phyloP scores from a whole-genome alignment of 257 asterid species.

The Ocimum tenuiflorum region DNA sequence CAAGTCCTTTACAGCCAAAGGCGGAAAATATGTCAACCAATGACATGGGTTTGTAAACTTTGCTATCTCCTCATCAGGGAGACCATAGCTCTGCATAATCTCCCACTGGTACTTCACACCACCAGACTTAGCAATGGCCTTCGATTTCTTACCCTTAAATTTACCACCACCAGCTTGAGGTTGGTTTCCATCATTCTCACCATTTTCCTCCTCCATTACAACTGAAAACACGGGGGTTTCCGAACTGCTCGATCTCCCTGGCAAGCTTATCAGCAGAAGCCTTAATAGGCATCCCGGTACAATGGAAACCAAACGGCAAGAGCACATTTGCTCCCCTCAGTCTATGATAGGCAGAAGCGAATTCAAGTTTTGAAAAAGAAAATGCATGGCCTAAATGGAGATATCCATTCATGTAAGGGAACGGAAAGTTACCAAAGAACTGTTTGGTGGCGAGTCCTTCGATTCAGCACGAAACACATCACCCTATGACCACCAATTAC shows the following conservation, averaged over 20 bases:
- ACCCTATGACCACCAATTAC: conserved; percentile 62
- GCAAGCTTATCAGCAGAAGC: conserved; percentile 87
- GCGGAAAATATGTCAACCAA: conserved; percentile 83
- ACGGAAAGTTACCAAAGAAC: conserved; percentile 89
- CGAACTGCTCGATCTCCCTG: conserved; percentile 60
- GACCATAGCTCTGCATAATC: conserved; percentile 79
- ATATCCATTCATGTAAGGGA: conserved; percentile 90
- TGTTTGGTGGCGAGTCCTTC: conserved; percentile 55
- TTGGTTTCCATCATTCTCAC: conserved; percentile 45
- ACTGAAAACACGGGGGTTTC: conserved; percentile 77
- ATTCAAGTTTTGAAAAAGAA: conserved; percentile 80
- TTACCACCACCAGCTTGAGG: conserved; percentile 55
- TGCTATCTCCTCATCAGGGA: conserved; percentile 71
- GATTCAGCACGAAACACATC: conserved; percentile 73
- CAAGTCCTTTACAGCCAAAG: conserved; percentile 84
- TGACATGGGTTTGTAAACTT: conserved; percentile 60
- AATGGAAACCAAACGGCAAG: conserved; percentile 82
- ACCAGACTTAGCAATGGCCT: conserved; percentile 77
- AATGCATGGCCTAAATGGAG: conserved; percentile 92
- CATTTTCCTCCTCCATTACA: conserved; percentile 45
- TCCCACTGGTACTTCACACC: conserved; percentile 77
- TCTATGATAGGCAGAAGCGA: conserved; percentile 86
- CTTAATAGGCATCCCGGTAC: conserved; percentile 96
- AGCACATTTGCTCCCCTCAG: conserved; percentile 82
- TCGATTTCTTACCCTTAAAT: conserved; percentile 88